Base-by-base conservation (phyloP, 805 yeast species). In the Saturnispora mendoncae region DNA sequence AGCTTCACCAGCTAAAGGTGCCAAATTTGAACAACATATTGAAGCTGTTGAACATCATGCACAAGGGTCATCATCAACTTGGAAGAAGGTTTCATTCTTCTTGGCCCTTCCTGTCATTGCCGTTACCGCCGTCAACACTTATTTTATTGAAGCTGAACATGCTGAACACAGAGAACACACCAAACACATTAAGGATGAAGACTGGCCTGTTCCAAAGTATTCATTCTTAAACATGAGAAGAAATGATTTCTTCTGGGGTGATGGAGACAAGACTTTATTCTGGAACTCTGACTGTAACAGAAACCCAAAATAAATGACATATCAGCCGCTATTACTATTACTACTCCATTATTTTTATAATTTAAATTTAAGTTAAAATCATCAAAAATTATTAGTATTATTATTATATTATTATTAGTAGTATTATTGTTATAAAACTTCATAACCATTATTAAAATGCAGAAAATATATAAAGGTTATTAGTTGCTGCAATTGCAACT, bases 401-500 rank as follows among this genome's bases (percentile, higher is more conserved):
- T 23, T 23, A 23, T 23, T 23, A 23, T 32, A 17, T 32, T 32
- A 32, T 21, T 32, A 19, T 30, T 12, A 30, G 10, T 30, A 15
- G 14, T 30, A 30, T 30, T 30, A 23, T 23, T 10, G 10, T 23
- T 10, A 23, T 7, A 30, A 30, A 30, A 30, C n/a, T 19, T 32
- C 20, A 35, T 12, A 10, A 24, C 21, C n/a, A 18, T 18, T 15
- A 18, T 54, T 64, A 82, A 54, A 79, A 69, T 41, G 92, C 81
- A 43, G 90, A 80, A 60, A 84, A 84, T 46, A 84, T 82, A 65
- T 82, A 84, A 53, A 85, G 72, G 66, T 92, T 92, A 68, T 92
- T 94, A 18, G 99, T 92, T 15, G 98, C 97, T 37, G 97, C 97
- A 57, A 92, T 84, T 33, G 98, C 98, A 51, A 92, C 95, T 39